A percentile compares a stretch with the other conserved stretches of the same genome.
Conservation (phyloP, 78 protist genomes). For the Cyanophora paradoxa region DNA sequence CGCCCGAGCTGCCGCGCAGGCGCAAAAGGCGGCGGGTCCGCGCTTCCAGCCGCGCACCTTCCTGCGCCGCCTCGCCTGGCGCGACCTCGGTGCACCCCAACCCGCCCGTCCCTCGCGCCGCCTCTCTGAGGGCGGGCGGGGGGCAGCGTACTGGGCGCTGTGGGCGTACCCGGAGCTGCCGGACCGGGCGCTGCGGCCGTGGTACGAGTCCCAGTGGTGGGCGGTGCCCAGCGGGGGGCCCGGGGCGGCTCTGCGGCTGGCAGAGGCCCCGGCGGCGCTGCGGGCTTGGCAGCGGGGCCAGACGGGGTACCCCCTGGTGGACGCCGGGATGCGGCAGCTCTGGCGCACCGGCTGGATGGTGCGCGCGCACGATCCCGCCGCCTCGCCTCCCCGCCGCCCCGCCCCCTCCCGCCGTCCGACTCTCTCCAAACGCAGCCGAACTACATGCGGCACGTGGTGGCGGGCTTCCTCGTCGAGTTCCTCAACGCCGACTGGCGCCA, state of each 20-base stretch:
- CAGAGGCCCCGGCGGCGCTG: background rate
- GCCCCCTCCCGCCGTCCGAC: no score
- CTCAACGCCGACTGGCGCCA: conserved; percentile 7
- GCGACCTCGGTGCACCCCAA: background rate
- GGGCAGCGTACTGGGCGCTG: background rate
- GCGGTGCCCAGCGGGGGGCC: no score
- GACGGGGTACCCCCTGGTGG: conserved; percentile 21
- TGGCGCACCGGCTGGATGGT: conserved; percentile 30
- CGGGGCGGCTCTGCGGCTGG: no score
- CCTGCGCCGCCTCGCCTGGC: conserved; percentile 8
- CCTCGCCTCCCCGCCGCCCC: no score
- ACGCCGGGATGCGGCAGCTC: conserved; percentile 28
- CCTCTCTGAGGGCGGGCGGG: background rate
- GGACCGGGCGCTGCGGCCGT: background rate
- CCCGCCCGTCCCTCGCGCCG: background rate
- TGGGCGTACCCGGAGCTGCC: background rate
- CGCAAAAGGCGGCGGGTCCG: background rate
- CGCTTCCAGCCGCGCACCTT: background rate
- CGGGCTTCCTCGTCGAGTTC: conserved; percentile 20
- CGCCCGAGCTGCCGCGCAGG: background rate
- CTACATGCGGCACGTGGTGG: conserved; percentile 28
- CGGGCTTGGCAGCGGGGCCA: conserved; percentile 5
- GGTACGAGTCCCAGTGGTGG: background rate
- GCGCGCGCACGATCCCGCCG: no score
- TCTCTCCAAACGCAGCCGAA: no score